Evolutionary conservation across 805 yeast genomes (phyloP), one percentile per base, ranked within the genome.

Genomic region (Hanseniaspora singularis): DNA sequence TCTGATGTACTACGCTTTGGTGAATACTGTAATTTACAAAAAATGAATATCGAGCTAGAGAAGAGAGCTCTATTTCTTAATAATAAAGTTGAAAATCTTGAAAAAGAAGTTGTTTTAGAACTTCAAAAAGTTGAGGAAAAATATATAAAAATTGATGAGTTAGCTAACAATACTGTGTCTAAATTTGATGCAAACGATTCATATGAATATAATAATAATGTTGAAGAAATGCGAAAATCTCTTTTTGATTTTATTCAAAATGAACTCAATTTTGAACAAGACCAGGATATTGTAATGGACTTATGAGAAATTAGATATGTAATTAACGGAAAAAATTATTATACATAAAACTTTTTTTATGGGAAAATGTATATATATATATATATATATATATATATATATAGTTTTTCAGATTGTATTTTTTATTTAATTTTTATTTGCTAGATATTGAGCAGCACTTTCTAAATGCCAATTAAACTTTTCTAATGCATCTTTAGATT

Each of bases 361-460:
- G 15, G 8, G 24, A 8, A 18, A 15, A 20, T 16, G 6, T 24
- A 22, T 8, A 24, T 12, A 22, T 41, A 24, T 15, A 19, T 16
- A 32, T 32, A 22, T 10, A 4, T 40, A 30, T 22, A 20, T 23
- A 27, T 15, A n/a, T 9, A 9, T 6, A 26, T 18, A 3, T 38
- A n/a, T 27, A 16, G 2, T 20, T 16, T 39, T 2, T 20, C 3
- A 30, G 16, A n/a, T n/a, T n/a, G n/a, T n/a, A n/a, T n/a, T n/a
- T n/a, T 16, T 23, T 19, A 14, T 18, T 20, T 32, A 45, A 19
- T 20, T 32, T 27, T 38, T 38, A 12, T 40, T 45, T 15, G 28
- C 40, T 52, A 88, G 67, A 57, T 70, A 77, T 60, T 88, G 88
- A 1, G 95, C 83, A n/a, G 97, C 96, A 48, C 79, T 79, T 52